These are phyloP conservation scores for Populus hybrid DNA, from an alignment of 441 rosid species.

Conservation along the genomic window DNA sequence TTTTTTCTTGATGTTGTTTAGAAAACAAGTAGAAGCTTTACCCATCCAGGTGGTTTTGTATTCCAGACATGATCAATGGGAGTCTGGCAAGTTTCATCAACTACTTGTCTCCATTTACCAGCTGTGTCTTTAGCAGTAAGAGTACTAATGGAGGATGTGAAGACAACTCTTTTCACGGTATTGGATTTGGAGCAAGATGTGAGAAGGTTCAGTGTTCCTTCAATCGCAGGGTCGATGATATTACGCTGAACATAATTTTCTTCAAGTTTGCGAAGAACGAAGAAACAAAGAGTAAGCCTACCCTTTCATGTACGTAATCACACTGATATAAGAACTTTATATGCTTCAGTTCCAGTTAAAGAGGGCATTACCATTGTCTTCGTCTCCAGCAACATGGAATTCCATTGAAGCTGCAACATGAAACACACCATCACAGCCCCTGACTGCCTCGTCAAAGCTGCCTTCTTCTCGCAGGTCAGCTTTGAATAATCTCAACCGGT, in stretches of 20 bases:
- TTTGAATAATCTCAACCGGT: conserved; percentile 56
- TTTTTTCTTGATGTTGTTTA: neutral
- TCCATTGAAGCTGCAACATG: conserved; percentile 90
- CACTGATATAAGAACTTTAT: neutral
- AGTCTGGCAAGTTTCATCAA: conserved; percentile 69
- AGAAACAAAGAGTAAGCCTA: neutral
- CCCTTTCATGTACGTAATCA: neutral
- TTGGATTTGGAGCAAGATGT: conserved; percentile 61
- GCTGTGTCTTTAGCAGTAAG: conserved; percentile 56
- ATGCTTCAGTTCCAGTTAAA: no score
- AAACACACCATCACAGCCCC: conserved; percentile 74
- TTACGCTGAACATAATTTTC: conserved; percentile 50
- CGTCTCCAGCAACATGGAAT: conserved; percentile 32
- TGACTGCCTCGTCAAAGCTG: conserved; percentile 74
- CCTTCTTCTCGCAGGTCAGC: conserved; percentile 73
- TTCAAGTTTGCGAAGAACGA: conserved; percentile 21
- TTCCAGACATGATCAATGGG: conserved; percentile 44
- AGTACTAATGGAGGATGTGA: conserved; percentile 88
- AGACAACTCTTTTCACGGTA: conserved; percentile 67
- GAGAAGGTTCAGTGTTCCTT: conserved; percentile 69
- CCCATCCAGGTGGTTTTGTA: conserved; percentile 84
- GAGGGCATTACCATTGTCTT: conserved; percentile 38
- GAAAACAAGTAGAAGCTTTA: conserved; percentile 15
- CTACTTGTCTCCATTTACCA: conserved; percentile 52
- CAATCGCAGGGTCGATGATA: conserved; percentile 62